Percentiles rank a stretch among this genome's conserved stretches.
phyloP scores from a whole-genome alignment of 2,329 filamentous ascomycete genomes.

The Penicillium sp. region DNA sequence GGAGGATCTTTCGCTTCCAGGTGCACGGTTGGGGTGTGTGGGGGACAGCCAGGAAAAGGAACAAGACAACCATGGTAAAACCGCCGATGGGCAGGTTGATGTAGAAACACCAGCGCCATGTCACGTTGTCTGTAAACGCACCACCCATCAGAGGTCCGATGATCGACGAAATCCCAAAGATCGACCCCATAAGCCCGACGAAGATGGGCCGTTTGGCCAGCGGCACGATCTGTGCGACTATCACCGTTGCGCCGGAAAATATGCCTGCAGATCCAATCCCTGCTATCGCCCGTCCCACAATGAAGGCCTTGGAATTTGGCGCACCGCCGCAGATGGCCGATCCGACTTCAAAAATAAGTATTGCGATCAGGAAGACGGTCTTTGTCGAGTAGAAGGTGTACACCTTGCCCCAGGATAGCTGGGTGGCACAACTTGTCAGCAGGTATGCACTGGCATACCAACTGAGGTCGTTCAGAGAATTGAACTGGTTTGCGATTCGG shows the following conservation, averaged over 20 bases:
- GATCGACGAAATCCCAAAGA: conserved; percentile 55
- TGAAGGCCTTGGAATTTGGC: conserved; percentile 30
- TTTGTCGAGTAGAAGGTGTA: conserved; percentile 39
- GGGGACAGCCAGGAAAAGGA: conserved; percentile 42
- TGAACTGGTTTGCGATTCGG: conserved; percentile 22
- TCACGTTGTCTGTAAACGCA: conserved; percentile 42
- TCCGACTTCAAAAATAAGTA: conserved; percentile 39
- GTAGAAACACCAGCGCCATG: conserved; percentile 44
- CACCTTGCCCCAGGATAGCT: conserved; percentile 36
- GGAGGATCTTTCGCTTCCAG: conserved; percentile 38
- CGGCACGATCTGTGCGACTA: conserved; percentile 43
- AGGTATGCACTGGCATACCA: conserved; percentile 59
- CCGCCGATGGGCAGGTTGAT: conserved; percentile 45
- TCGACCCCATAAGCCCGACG: conserved; percentile 49
- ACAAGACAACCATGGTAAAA: conserved; percentile 44
- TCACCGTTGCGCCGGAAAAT: conserved; percentile 27
- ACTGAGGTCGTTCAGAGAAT: conserved; percentile 52
- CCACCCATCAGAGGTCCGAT: conserved; percentile 44
- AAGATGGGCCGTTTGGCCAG: conserved; percentile 50
- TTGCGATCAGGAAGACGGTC: conserved; percentile 32
- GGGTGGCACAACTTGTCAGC: conserved; percentile 32
- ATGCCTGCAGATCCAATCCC: conserved; percentile 37
- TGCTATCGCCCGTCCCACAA: conserved; percentile 38
- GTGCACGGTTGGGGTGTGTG: conserved; percentile 25
- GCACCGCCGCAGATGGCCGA: conserved; percentile 38